These are phyloP conservation scores for Metarhizium rileyi DNA, from an alignment of 2,329 filamentous ascomycete genomes.

Conservation along the genomic window DNA sequence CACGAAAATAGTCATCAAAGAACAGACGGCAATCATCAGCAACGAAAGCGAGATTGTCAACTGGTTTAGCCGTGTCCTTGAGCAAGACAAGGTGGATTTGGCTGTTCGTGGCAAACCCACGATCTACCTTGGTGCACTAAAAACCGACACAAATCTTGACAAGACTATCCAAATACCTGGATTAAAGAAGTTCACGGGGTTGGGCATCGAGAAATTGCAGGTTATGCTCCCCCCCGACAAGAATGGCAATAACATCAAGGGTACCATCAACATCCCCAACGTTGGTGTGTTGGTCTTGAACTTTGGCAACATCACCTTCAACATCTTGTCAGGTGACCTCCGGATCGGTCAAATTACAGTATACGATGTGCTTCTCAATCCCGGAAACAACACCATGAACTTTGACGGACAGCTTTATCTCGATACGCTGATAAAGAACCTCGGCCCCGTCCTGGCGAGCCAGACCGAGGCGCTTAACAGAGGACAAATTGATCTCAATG, in stretches of 20 bases:
- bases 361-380: conserved; percentile 29
- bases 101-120: conserved; percentile 26
- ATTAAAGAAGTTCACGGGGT: conserved; percentile 30
- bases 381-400: conserved; percentile 30
- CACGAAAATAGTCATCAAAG: conserved; percentile 24
- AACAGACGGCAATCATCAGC: conserved; percentile 25
- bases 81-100: conserved; percentile 24
- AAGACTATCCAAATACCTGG: conserved; percentile 31
- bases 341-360: conserved; percentile 29
- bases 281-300: conserved; percentile 31
- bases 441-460: conserved; percentile 27
- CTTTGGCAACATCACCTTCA: conserved; percentile 36
- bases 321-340: conserved; percentile 29
- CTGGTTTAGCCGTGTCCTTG: conserved; percentile 31
- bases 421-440: conserved; percentile 29
- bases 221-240: conserved; percentile 27
- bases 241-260: conserved; percentile 32
- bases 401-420: conserved; percentile 33
- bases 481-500: conserved; percentile 31
- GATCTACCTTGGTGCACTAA: conserved; percentile 29
- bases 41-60: conserved; percentile 29
- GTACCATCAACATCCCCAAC: conserved; percentile 35
- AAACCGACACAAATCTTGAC: conserved; percentile 26
- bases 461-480: conserved; percentile 26
- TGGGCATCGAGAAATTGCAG: conserved; percentile 27